Evolutionary conservation across 441 rosid genomes (phyloP).

Genomic region (Erodium texanum): DNA sequence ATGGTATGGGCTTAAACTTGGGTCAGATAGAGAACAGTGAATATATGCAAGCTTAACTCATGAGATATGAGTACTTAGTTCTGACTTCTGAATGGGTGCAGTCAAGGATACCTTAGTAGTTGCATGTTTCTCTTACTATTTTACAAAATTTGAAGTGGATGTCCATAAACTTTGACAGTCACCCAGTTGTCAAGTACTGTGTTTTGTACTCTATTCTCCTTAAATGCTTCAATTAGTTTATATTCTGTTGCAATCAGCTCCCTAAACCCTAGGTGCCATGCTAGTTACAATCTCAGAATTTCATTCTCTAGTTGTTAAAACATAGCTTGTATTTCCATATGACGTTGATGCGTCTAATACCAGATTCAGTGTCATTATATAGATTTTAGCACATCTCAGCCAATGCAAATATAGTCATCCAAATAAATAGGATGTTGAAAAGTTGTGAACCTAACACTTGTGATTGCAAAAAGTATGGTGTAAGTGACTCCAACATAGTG

Average conservation of each 20-base stretch:
- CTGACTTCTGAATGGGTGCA: background rate
- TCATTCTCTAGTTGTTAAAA: background rate
- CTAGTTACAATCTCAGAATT: background rate
- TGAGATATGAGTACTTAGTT: background rate
- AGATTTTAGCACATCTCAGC: too few species aligned
- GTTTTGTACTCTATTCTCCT: background rate
- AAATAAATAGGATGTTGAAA: too few species aligned
- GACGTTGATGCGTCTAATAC: background rate
- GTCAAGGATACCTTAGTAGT: background rate
- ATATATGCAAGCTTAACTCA: background rate
- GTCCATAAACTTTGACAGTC: background rate
- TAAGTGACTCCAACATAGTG: too few species aligned
- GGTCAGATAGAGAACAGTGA: background rate
- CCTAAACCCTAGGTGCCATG: background rate
- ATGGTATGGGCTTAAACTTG: background rate
- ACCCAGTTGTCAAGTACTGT: background rate
- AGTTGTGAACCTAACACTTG: too few species aligned
- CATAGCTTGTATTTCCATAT: background rate
- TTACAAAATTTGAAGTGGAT: background rate
- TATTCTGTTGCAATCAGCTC: background rate
- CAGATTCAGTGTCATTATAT: background rate
- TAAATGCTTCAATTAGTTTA: background rate
- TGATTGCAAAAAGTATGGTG: too few species aligned
- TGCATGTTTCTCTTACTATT: background rate
- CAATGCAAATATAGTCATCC: too few species aligned